Conservation (phyloP, 192 early-diverging fungal species). For the Linnemannia exigua region DNA sequence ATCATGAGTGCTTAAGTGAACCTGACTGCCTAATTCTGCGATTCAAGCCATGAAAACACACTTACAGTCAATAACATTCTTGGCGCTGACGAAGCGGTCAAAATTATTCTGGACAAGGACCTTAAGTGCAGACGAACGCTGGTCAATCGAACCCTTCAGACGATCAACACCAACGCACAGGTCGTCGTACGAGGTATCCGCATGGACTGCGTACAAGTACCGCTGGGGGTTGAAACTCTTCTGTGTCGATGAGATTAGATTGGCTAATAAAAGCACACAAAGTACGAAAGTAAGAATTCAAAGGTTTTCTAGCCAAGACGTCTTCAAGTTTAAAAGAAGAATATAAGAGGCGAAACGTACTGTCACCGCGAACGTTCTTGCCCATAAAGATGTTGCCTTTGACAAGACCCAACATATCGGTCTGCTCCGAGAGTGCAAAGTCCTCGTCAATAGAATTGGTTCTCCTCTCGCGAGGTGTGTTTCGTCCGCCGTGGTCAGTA, state of each 20-base stretch:
- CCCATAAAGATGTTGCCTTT: conserved; percentile 33
- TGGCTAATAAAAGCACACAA: not conserved
- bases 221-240: conserved; percentile 71
- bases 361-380: conserved; percentile 44
- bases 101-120: conserved; percentile 96
- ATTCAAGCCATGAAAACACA: not conserved
- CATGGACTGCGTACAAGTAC: conserved; percentile 89
- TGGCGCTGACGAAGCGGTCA: conserved; percentile 96
- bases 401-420: conserved; percentile 63
- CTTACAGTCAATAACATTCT: conserved; percentile 91
- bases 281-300: not conserved
- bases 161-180: conserved; percentile 81
- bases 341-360: conserved; percentile 11
- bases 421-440: conserved; percentile 57
- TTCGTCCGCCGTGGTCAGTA: conserved; percentile 33
- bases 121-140: conserved; percentile 89
- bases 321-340: not conserved
- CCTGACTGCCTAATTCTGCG: not conserved
- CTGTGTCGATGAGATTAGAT: conserved; percentile 54
- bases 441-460: conserved; percentile 34
- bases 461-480: conserved; percentile 35
- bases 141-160: conserved; percentile 80
- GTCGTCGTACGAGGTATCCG: conserved; percentile 87
- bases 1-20: not conserved
- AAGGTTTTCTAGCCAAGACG: not conserved